phyloP scores from a whole-genome alignment of 495 filamentous ascomycete genomes.

The Podospora fimiseda region DNA sequence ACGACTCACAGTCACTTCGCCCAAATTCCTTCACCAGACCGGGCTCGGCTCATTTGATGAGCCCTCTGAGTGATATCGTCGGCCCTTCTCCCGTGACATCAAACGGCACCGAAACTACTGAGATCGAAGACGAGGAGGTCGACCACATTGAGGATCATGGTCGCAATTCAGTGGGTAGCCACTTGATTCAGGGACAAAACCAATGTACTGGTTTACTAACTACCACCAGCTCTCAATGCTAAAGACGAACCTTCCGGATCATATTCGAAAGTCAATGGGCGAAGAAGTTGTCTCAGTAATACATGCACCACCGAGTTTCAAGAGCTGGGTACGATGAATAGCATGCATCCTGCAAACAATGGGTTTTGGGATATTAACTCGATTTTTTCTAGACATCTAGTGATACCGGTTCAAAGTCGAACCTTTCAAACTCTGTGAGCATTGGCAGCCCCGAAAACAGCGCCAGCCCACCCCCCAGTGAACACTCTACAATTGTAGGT shows the following conservation, averaged over 20 bases:
- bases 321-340: slow-evolving; percentile 55
- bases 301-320: slow-evolving; percentile 75
- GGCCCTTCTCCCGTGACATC: slow-evolving; percentile 74
- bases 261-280: slow-evolving; percentile 48
- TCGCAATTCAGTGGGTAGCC: slow-evolving; percentile 31
- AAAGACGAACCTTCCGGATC: slow-evolving; percentile 51
- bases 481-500: slow-evolving; percentile 27
- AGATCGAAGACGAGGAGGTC: slow-evolving; percentile 68
- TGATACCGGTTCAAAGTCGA: slow-evolving; percentile 22
- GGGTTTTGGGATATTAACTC: slow-evolving; percentile 3
- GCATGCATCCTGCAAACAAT: not conserved
- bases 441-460: slow-evolving; percentile 21
- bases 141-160: slow-evolving; percentile 30
- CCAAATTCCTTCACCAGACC: slow-evolving; percentile 36
- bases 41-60: slow-evolving; percentile 35
- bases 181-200: too few relatives aligned
- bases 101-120: slow-evolving; percentile 62
- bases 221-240: slow-evolving; percentile 48
- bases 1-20: slow-evolving; percentile 35
- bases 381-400: slow-evolving; percentile 29
- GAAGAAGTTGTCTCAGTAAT: slow-evolving; percentile 82
- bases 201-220: slow-evolving; percentile 16
- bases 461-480: slow-evolving; percentile 28
- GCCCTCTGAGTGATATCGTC: slow-evolving; percentile 49
- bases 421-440: slow-evolving; percentile 16